Evolutionary conservation across 352 stramenopile genomes (phyloP), one percentile per base, ranked within the genome.

Genomic region (Globisporangium echinulatum): DNA sequence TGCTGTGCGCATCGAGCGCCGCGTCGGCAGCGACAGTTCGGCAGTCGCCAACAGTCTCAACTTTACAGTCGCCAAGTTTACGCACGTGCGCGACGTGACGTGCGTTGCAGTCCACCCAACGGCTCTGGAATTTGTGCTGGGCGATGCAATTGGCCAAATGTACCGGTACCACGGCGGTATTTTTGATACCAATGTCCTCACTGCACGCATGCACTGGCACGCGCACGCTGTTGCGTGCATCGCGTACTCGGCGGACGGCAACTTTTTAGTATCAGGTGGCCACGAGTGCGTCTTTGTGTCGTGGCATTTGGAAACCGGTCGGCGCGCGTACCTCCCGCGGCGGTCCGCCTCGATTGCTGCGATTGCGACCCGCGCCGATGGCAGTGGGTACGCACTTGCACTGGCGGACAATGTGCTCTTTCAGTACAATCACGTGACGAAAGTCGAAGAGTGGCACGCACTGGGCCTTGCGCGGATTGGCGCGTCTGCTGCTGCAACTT

Each of bases 231-330:
- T 96, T 11, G 60, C 69, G 52, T 90, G 77, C 42, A 38, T 96
- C 3, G 64, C 71, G 52, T 96, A 92, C 74, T 85, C 83, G 36
- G 74, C 62, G 39, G 73, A 96, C 58, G 85, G 87, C 46, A 74
- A 85, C 38, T 92, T 83, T 56, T 58, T 96, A 15, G 49, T 94
- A 10, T 95, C 83, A 0, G 88, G 88, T 8, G 88, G 88, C 49
- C 80, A 96, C 42, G 88, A 96, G 62, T 87, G 80, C 60, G 87
- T 96, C 52, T 61, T 96, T 17, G 83, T 96, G 17, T 82, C 85
- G 40, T 96, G 88, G 86, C 82, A 96, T 38, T 50, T 96, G 15
- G 83, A 88, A 58, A 79, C 84, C 2, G 85, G 86, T 15, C 78
- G 77, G 17, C 79, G 82, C 8, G 68, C 80, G 5, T 94, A 94